phyloP scores from a whole-genome alignment of 495 filamentous ascomycete genomes.

The Stereocaulon alpinum region DNA sequence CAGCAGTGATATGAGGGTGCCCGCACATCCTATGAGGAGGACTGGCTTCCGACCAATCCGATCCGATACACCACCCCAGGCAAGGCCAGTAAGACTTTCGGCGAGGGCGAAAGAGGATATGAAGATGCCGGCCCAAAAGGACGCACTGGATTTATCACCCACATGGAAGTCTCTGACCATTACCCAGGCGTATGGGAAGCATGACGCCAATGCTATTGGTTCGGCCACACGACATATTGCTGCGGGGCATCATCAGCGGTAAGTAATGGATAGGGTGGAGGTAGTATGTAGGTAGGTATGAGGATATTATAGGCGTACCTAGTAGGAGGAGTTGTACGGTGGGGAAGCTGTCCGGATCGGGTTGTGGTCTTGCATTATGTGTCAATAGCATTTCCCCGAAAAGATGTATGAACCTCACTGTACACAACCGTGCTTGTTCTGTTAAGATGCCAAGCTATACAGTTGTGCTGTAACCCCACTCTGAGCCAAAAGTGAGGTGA shows the following conservation, averaged over 20 bases:
- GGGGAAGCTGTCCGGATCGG: conserved; percentile 48
- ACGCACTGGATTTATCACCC: conserved; percentile 57
- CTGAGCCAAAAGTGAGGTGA: not conserved
- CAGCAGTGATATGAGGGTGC: conserved; percentile 68
- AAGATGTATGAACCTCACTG: conserved; percentile 41
- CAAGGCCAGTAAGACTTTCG: conserved; percentile 72
- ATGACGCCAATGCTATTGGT: conserved; percentile 78
- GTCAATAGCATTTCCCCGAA: conserved; percentile 44
- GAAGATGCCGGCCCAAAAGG: conserved; percentile 75
- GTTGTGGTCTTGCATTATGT: conserved; percentile 34
- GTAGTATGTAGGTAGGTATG: not conserved
- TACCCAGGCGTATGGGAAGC: conserved; percentile 81
- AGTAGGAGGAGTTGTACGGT: conserved; percentile 67
- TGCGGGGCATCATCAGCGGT: conserved; percentile 31
- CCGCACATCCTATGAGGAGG: conserved; percentile 65
- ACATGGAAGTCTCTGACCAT: conserved; percentile 66
- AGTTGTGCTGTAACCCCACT: conserved; percentile 2
- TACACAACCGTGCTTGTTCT: conserved; percentile 23
- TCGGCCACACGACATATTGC: conserved; percentile 75
- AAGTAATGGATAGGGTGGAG: conserved; percentile 7
- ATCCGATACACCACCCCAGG: conserved; percentile 77
- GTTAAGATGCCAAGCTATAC: conserved; percentile 14
- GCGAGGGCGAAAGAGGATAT: conserved; percentile 75
- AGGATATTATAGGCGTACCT: conserved; percentile 37
- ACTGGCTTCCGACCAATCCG: conserved; percentile 76